Evolutionary conservation across 495 filamentous ascomycete genomes (phyloP), one percentile per base, ranked within the genome.

Genomic region (Podospora fimiseda): DNA sequence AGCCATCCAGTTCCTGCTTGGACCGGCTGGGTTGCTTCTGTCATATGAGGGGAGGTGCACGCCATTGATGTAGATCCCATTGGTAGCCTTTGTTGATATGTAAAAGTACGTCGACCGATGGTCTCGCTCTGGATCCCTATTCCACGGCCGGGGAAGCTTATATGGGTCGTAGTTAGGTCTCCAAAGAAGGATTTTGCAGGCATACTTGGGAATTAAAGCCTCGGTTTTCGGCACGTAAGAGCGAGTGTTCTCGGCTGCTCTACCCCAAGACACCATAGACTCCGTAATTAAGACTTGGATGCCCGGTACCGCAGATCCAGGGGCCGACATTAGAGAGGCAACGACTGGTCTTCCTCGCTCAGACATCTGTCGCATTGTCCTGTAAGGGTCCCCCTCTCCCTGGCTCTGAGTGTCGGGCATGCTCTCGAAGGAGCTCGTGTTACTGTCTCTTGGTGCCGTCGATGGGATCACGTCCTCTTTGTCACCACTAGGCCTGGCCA

Each of bases 181-280:
- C 78, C 83, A 89, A 57, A 90, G 82, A 14, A 84, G 74, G 48
- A 96, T 75, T 56, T 85, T 83, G 58, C 94, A 78, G n/a, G 85
- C 90, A 49, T 82, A 81, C 59, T 90, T 90, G 4, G 90, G 88
- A 24, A 96, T 81, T 18, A 81, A 84, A 3, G 70, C 77, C 54
- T 95, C 86, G 46, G 66, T 60, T 23, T 60, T 65, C 23, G 79
- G 70, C 1, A 79, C 64, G 59, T 89, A 84, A 23, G 80, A 67
- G 48, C 84, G 65, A 13, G 81, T 87, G 48, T 85, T 87, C 15
- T 67, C 62, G 0, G 59, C 64, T 0, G 79, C 76, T 14, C 91
- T 83, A 27, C 91, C 91, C 83, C 86, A 96, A 2, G 82, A 84
- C 0, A 83, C 81, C 66, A 86, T 63, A 11, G 80, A 80, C 20